A percentile compares a stretch with the other conserved stretches of the same genome.
phyloP scores from a whole-genome alignment of 495 filamentous ascomycete species.

The Hypoxylon lenormandii region DNA sequence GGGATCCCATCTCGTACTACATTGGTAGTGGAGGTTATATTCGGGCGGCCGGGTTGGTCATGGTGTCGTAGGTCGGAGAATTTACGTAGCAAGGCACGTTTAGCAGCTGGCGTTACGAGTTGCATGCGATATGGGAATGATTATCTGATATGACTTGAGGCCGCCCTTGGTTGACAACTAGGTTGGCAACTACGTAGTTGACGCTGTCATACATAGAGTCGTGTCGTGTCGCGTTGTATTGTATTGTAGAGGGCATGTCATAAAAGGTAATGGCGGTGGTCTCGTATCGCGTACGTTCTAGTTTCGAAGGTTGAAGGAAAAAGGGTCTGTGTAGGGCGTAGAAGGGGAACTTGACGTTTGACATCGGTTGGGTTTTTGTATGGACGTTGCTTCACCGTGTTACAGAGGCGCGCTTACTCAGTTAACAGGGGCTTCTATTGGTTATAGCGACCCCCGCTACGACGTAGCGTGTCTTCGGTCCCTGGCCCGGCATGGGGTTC shows the following conservation, averaged over 20 bases:
- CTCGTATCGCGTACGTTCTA: neutral
- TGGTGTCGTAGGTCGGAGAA: conserved; percentile 30
- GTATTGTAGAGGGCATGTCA: conserved; percentile 13
- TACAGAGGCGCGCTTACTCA: conserved; percentile 49
- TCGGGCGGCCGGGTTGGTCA: conserved; percentile 15
- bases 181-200: no score
- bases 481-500: conserved; percentile 15
- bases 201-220: no score
- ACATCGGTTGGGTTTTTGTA: conserved; percentile 49
- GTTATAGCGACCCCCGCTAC: conserved; percentile 21
- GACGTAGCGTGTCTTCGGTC: conserved; percentile 33
- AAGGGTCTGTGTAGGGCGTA: conserved; percentile 46
- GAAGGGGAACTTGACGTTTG: conserved; percentile 44
- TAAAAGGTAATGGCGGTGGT: no score
- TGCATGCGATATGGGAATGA: neutral
- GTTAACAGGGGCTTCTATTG: conserved; percentile 39
- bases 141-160: neutral
- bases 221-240: no score
- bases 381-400: conserved; percentile 49
- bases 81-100: conserved; percentile 33
- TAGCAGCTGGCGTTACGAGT: conserved; percentile 26
- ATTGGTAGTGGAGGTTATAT: conserved; percentile 17
- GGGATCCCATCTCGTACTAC: conserved; percentile 18
- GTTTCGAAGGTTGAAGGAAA: conserved; percentile 33
- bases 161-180: no score